Conservation (phyloP, 306 rosid species). For the Trifolium dubium region DNA sequence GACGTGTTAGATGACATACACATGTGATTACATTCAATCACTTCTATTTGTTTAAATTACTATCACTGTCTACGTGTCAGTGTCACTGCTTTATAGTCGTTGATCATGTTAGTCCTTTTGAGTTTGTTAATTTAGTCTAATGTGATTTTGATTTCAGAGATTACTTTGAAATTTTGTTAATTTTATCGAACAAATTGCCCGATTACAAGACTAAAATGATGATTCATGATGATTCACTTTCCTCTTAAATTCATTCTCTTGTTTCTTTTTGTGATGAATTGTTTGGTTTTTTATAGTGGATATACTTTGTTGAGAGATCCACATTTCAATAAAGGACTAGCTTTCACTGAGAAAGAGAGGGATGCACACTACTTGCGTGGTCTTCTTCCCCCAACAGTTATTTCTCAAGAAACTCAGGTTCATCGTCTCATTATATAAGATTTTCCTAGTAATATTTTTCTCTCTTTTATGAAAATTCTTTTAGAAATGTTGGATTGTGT, state of each 20-base stretch:
- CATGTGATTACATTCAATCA: neutral
- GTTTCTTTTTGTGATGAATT: constrained; percentile 1
- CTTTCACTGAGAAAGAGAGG: constrained; percentile 90
- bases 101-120: neutral
- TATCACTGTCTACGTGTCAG: neutral
- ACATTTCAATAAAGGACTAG: constrained; percentile 90
- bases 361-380: constrained; percentile 95
- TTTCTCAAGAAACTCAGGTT: constrained; percentile 88
- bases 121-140: neutral
- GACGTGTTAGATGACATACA: neutral
- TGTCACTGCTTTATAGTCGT: neutral
- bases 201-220: neutral
- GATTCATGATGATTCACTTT: neutral
- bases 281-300: constrained; percentile 58
- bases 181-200: neutral
- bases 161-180: neutral
- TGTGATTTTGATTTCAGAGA: neutral
- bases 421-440: constrained; percentile 28
- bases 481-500: neutral
- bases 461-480: neutral
- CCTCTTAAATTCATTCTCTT: neutral
- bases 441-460: neutral
- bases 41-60: neutral
- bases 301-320: constrained; percentile 89
- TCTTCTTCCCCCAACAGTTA: constrained; percentile 82